Evolutionary conservation across 768 basidiomycete species (phyloP).

Genomic region (Crepidotus variabilis): DNA sequence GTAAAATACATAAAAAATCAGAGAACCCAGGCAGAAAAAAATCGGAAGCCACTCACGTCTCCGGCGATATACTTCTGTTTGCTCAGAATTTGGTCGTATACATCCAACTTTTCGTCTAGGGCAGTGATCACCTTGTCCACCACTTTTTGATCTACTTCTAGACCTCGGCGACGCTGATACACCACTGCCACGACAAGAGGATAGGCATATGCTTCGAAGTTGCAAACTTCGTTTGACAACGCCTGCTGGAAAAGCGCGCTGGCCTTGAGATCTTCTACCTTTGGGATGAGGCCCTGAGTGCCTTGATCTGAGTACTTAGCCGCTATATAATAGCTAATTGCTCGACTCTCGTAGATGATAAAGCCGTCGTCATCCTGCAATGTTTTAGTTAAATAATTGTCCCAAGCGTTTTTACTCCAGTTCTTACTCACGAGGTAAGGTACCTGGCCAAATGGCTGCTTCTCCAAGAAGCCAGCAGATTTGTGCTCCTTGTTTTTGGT

Average conservation of each 20-base stretch:
- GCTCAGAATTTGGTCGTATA: slow-evolving; percentile 48
- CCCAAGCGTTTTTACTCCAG: background rate
- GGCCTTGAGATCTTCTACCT: slow-evolving; percentile 33
- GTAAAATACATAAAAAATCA: background rate
- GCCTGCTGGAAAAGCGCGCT: slow-evolving; percentile 43
- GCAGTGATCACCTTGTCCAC: slow-evolving; percentile 22
- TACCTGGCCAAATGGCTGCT: slow-evolving; percentile 65
- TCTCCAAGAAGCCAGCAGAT: slow-evolving; percentile 32
- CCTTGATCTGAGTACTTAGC: slow-evolving; percentile 51
- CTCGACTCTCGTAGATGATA: slow-evolving; percentile 58
- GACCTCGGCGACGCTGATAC: slow-evolving; percentile 42
- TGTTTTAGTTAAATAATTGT: background rate
- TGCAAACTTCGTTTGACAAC: slow-evolving; percentile 44
- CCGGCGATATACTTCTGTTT: slow-evolving; percentile 56
- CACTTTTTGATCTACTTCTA: slow-evolving; percentile 15
- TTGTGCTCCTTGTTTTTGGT: slow-evolving; percentile 44
- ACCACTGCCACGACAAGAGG: slow-evolving; percentile 45
- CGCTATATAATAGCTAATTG: slow-evolving; percentile 57
- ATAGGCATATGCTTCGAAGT: slow-evolving; percentile 43
- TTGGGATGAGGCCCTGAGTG: slow-evolving; percentile 43
- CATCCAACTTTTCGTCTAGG: slow-evolving; percentile 42
- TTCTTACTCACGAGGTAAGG: slow-evolving; percentile 44
- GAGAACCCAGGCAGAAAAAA: background rate
- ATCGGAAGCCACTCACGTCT: slow-evolving; percentile 31
- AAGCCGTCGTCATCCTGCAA: slow-evolving; percentile 55